Conservation (phyloP, 2,329 filamentous ascomycete species). For the Lanzia echinophila region DNA sequence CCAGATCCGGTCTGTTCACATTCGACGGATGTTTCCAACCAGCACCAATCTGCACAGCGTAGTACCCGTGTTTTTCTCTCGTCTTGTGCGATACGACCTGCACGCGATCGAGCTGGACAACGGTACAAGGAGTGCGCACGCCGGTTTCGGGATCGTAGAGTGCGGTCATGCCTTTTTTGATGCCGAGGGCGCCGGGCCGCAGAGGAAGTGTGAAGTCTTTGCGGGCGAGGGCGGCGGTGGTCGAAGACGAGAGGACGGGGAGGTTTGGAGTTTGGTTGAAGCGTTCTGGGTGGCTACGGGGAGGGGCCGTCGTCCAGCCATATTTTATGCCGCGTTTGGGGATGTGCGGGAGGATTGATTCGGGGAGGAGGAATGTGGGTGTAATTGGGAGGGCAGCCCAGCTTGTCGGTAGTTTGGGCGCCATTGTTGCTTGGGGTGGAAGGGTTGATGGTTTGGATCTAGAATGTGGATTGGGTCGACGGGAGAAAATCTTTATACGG, state of each 20-base stretch:
- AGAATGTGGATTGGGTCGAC: not conserved
- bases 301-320: conserved; percentile 53
- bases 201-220: conserved; percentile 52
- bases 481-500: conserved; percentile 22
- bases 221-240: conserved; percentile 54
- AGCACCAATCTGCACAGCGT: conserved; percentile 81
- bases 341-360: conserved; percentile 28
- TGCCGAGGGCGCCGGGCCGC: conserved; percentile 75
- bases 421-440: conserved; percentile 24
- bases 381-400: conserved; percentile 25
- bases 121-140: conserved; percentile 75
- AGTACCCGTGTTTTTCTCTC: conserved; percentile 76
- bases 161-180: conserved; percentile 95
- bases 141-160: conserved; percentile 73
- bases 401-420: conserved; percentile 31
- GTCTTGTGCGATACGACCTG: conserved; percentile 88
- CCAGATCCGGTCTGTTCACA: conserved; percentile 73
- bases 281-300: conserved; percentile 41
- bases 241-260: conserved; percentile 49
- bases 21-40: conserved; percentile 70
- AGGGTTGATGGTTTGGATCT: conserved; percentile 8
- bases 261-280: conserved; percentile 57
- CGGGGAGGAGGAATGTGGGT: conserved; percentile 28
- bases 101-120: conserved; percentile 87
- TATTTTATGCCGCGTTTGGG: conserved; percentile 31